Percentiles rank a stretch among this genome's conserved stretches.
phyloP scores from a whole-genome alignment of 2,329 filamentous ascomycete species.

The Neofusicoccum cordaticola region DNA sequence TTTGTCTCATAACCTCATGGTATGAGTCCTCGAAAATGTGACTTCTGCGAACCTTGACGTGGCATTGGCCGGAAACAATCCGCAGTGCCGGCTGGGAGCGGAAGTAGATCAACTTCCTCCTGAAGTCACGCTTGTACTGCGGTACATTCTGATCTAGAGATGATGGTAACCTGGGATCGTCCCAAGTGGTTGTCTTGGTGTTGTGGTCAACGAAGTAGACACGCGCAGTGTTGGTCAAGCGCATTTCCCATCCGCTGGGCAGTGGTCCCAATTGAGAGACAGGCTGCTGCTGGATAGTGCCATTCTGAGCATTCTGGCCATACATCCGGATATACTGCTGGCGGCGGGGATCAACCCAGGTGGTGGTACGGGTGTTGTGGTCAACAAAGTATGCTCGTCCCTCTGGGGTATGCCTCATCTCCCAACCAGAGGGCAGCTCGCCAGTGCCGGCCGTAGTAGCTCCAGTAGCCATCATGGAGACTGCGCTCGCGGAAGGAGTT shows the following conservation, averaged over 20 bases:
- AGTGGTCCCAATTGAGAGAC: constrained; percentile 94
- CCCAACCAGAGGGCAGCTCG: constrained; percentile 93
- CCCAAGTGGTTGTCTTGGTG: constrained; percentile 99
- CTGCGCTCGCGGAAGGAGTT: constrained; percentile 53
- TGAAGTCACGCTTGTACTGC: constrained; percentile 98
- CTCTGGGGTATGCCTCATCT: constrained; percentile 92
- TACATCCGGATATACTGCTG: constrained; percentile 99
- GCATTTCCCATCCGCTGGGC: constrained; percentile 99
- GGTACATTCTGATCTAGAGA: constrained; percentile 97
- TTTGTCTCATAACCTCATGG: constrained; percentile 96
- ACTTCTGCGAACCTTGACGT: constrained; percentile 93
- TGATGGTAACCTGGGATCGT: constrained; percentile 90
- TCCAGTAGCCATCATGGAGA: constrained; percentile 91
- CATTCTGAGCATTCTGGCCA: constrained; percentile 71
- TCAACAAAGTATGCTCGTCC: constrained; percentile 96
- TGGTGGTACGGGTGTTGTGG: constrained; percentile 96
- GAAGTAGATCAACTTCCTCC: constrained; percentile 98
- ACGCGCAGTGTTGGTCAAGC: constrained; percentile 92
- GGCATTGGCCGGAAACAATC: constrained; percentile 93
- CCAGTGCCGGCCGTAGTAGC: constrained; percentile 92
- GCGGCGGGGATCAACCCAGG: constrained; percentile 94
- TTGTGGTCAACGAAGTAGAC: constrained; percentile 99
- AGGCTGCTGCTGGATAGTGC: constrained; percentile 92
- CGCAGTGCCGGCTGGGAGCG: constrained; percentile 93
- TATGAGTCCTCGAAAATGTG: constrained; percentile 99